Percentiles rank a stretch among this genome's conserved stretches.
phyloP scores from a whole-genome alignment of 2,329 filamentous ascomycete genomes.

The Cladosporium velox region DNA sequence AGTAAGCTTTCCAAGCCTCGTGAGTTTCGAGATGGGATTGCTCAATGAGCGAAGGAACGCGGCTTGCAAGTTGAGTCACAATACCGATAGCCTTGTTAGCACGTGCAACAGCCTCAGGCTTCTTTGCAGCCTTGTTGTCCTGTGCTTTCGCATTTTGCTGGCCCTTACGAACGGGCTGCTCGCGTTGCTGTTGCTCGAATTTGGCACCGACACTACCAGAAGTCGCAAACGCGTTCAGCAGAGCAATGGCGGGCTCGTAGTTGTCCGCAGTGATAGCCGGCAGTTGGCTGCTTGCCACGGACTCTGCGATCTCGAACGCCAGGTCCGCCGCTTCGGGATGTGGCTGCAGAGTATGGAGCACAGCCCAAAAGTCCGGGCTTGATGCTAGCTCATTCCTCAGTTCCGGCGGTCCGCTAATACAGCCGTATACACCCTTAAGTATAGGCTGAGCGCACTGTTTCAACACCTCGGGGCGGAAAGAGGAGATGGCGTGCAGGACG shows the following conservation, averaged over 20 bases:
- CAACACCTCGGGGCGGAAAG: conserved; percentile 75
- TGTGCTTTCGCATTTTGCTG: conserved; percentile 26
- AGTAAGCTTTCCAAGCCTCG: conserved; percentile 92
- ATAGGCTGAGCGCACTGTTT: conserved; percentile 74
- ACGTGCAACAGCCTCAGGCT: conserved; percentile 71
- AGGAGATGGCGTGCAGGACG: conserved; percentile 86
- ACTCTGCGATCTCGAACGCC: conserved; percentile 86
- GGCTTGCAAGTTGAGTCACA: conserved; percentile 77
- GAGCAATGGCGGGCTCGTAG: conserved; percentile 80
- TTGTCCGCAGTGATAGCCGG: conserved; percentile 92
- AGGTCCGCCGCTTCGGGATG: conserved; percentile 67
- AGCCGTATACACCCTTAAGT: conserved; percentile 75
- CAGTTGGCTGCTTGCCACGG: conserved; percentile 70
- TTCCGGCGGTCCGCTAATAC: conserved; percentile 74
- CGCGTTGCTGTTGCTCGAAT: conserved; percentile 59
- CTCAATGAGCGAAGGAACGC: conserved; percentile 83
- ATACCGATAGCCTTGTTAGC: conserved; percentile 79
- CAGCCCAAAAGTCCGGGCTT: conserved; percentile 95
- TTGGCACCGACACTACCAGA: conserved; percentile 72
- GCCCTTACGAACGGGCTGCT: conserved; percentile 19
- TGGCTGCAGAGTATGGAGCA: conserved; percentile 73
- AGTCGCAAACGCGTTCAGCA: conserved; percentile 88
- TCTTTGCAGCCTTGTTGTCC: conserved; percentile 47
- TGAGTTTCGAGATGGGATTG: conserved; percentile 80
- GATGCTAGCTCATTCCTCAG: conserved; percentile 91